phyloP scores from a whole-genome alignment of 2,329 filamentous ascomycete genomes.

The Sporothrix brunneoviolacea region DNA sequence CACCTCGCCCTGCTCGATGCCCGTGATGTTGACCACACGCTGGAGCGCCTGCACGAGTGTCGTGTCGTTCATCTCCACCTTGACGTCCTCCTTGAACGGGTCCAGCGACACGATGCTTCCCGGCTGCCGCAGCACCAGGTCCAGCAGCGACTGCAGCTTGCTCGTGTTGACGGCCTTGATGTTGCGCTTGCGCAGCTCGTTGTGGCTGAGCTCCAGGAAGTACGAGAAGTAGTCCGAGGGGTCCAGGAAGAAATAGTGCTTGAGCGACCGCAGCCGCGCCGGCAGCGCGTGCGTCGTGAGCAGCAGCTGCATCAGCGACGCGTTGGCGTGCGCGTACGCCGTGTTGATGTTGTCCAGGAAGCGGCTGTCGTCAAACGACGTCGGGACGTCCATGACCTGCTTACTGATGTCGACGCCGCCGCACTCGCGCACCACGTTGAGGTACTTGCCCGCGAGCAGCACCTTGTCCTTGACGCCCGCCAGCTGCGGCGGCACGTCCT shows the following conservation, averaged over 20 bases:
- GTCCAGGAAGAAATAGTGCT: constrained; percentile 99
- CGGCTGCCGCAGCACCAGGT: constrained; percentile 91
- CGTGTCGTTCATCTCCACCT: constrained; percentile 93
- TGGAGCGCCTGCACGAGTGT: constrained; percentile 90
- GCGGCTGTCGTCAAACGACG: constrained; percentile 81
- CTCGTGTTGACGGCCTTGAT: constrained; percentile 82
- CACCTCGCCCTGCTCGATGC: constrained; percentile 82
- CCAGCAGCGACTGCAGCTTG: constrained; percentile 92
- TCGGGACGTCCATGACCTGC: constrained; percentile 78
- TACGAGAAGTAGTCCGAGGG: constrained; percentile 97
- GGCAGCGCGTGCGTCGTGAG: constrained; percentile 89
- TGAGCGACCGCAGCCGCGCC: constrained; percentile 78
- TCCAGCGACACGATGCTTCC: constrained; percentile 90
- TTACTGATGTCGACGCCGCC: constrained; percentile 92
- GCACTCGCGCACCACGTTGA: constrained; percentile 96
- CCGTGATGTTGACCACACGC: constrained; percentile 92
- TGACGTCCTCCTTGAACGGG: constrained; percentile 97
- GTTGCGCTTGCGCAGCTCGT: constrained; percentile 88
- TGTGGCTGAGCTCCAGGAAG: constrained; percentile 85
- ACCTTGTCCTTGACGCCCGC: constrained; percentile 91
- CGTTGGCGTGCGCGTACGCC: constrained; percentile 92
- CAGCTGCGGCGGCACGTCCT: constrained; percentile 86
- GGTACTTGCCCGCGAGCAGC: constrained; percentile 88
- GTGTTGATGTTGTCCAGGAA: constrained; percentile 95
- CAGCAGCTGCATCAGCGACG: constrained; percentile 82